Percentiles rank a stretch among this genome's conserved stretches.
These are phyloP conservation scores for Acanthamoeba triangularis DNA, from an alignment of 208 protist genomes.

Conservation along the genomic window DNA sequence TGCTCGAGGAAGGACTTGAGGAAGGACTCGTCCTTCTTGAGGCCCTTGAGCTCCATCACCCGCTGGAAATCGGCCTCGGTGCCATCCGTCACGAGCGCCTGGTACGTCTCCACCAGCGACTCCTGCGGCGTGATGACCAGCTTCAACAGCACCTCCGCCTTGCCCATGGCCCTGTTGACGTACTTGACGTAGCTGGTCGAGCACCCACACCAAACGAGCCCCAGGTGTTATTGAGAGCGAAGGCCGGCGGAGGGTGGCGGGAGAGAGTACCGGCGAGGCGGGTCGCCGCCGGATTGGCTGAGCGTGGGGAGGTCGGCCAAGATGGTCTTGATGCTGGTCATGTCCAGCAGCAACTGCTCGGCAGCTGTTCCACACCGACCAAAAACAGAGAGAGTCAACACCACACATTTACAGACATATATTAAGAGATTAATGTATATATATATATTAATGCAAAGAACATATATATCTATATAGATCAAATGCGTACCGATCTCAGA, in stretches of 20 bases:
- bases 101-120: conserved; percentile 81
- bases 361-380: conserved; percentile 43
- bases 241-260: neutral
- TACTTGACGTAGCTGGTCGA: conserved; percentile 77
- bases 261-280: neutral
- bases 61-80: conserved; percentile 82
- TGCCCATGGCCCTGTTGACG: conserved; percentile 79
- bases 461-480: no score
- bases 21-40: conserved; percentile 77
- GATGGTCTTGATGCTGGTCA: conserved; percentile 75
- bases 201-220: no score
- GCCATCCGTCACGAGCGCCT: conserved; percentile 69
- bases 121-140: conserved; percentile 73
- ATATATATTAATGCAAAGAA: no score
- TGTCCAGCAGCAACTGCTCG: conserved; percentile 81
- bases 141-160: conserved; percentile 81
- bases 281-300: conserved; percentile 3
- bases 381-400: no score
- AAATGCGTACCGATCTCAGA: conserved; percentile 84
- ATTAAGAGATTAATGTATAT: no score
- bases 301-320: conserved; percentile 58
- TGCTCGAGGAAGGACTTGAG: conserved; percentile 65
- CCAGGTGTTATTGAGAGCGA: no score
- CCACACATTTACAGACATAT: no score
- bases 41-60: conserved; percentile 86